Conservation (phyloP, 1,284 basidiomycete species). For the Irpex rosettiformis region DNA sequence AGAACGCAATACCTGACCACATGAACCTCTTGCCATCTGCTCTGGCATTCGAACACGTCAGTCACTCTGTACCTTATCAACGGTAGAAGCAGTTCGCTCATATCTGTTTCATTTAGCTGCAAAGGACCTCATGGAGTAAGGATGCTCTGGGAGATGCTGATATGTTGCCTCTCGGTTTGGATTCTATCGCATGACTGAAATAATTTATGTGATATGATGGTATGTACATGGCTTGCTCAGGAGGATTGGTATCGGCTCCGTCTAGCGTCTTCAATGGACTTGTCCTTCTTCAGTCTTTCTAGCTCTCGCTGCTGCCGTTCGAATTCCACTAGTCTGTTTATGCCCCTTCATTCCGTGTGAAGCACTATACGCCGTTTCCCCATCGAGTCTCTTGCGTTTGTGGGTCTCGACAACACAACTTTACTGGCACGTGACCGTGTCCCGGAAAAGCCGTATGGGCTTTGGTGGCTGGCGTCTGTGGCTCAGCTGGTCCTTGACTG, state of each 20-base stretch:
- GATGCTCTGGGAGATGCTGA: slow-evolving; percentile 35
- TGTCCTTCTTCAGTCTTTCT: not conserved
- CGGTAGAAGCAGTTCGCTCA: slow-evolving; percentile 17
- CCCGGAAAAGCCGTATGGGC: not conserved
- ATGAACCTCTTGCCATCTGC: slow-evolving; percentile 68
- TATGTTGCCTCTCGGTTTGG: slow-evolving; percentile 56
- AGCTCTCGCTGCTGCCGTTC: not conserved
- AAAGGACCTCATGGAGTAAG: slow-evolving; percentile 37
- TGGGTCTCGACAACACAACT: not conserved
- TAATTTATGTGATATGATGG: slow-evolving; percentile 15
- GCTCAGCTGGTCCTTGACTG: slow-evolving; percentile 15
- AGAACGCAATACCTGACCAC: slow-evolving; percentile 58
- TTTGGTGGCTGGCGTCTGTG: not conserved
- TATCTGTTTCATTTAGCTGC: slow-evolving; percentile 30
- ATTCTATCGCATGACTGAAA: slow-evolving; percentile 19
- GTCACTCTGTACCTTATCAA: slow-evolving; percentile 21
- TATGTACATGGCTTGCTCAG: too few relatives aligned
- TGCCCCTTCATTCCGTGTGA: not conserved
- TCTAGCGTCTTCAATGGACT: not conserved
- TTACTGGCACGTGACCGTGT: not conserved
- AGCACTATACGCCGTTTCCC: not conserved
- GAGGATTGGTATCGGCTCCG: too few relatives aligned
- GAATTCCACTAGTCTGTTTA: too few relatives aligned
- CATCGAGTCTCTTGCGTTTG: not conserved
- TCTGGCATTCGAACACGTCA: slow-evolving; percentile 58